These are phyloP conservation scores for Fusarium chaquense DNA, from an alignment of 2,329 filamentous ascomycete species.

Conservation along the genomic window DNA sequence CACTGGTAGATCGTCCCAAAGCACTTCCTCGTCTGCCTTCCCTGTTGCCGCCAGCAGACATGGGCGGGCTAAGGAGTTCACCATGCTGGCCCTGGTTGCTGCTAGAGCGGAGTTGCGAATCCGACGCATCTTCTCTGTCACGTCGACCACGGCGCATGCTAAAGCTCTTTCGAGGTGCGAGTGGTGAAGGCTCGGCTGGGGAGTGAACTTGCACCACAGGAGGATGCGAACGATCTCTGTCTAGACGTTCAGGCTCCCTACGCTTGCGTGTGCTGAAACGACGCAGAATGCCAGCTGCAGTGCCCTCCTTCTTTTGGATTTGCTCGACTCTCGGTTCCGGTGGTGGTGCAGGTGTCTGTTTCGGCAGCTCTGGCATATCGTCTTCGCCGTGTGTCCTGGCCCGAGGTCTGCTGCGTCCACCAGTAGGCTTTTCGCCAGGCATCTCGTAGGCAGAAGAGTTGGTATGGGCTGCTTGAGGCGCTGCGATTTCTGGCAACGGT, in stretches of 20 bases:
- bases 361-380: constrained; percentile 75
- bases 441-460: constrained; percentile 88
- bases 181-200: constrained; percentile 71
- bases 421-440: constrained; percentile 87
- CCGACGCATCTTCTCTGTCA: constrained; percentile 64
- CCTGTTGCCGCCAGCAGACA: constrained; percentile 67
- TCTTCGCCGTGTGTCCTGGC: constrained; percentile 96
- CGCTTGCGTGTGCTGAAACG: constrained; percentile 90
- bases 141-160: constrained; percentile 76
- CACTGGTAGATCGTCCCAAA: constrained; percentile 88
- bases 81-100: constrained; percentile 79
- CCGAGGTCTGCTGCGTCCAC: constrained; percentile 83
- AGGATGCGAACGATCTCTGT: constrained; percentile 76
- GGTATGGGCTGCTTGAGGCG: constrained; percentile 89
- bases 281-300: constrained; percentile 84
- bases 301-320: constrained; percentile 83
- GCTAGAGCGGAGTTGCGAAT: constrained; percentile 63
- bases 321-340: constrained; percentile 70
- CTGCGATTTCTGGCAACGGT: constrained; percentile 77
- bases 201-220: constrained; percentile 83
- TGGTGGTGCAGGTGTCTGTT: constrained; percentile 49
- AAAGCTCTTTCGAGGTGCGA: constrained; percentile 84
- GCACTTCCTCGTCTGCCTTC: constrained; percentile 72
- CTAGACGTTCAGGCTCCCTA: constrained; percentile 72
- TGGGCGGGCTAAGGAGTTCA: constrained; percentile 81